Base-by-base conservation (phyloP, 306 rosid genomes). In the Trifolium subterraneum region DNA sequence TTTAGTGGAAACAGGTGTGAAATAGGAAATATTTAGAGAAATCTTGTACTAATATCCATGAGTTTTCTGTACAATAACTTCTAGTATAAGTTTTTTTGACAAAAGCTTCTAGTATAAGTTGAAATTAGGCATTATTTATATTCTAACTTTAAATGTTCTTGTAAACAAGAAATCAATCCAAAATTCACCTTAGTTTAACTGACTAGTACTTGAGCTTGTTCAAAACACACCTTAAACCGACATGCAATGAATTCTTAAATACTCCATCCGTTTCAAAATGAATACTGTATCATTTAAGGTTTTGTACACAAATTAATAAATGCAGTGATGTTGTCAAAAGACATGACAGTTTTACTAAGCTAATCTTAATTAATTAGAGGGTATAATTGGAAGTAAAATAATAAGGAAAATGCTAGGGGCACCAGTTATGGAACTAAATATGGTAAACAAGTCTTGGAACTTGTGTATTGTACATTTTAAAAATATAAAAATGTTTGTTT, bases 241-340 rank as follows among this genome's bases (percentile, higher is more conserved):
- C 70, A 31, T 59, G 63, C 36, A 60, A 47, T 69, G 42, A 20
- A 47, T 69, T 64, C 47, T 36, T 16, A 33, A 6, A 29, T 29
- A 29, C 33, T 29, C 33, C 6, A 29, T 29, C 33, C 6, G 6
- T 29, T 29, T 29, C 33, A 29, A 29, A 29, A 29, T 29, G 33
- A 29, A 29, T 27, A n/a, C n/a, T n/a, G n/a, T n/a, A 27, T 27
- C 4, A 0, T 27, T 27, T 27, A 27, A 3, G 31, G 31, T 27
- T 27, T 27, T 27, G 31, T 27, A 27, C 31, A 27, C 31, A 22
- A 22, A 22, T 22, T 22, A 22, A 22, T 22, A 22, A 22, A 22
- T 22, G 25, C 25, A 22, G 25, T 22, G 25, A 22, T 22, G 25
- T 22, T 22, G 25, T 22, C 25, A 22, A 22, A 22, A 22, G 4